Conservation (phyloP, 2,329 filamentous ascomycete genomes). For the Ceratocystis alfenasii region DNA sequence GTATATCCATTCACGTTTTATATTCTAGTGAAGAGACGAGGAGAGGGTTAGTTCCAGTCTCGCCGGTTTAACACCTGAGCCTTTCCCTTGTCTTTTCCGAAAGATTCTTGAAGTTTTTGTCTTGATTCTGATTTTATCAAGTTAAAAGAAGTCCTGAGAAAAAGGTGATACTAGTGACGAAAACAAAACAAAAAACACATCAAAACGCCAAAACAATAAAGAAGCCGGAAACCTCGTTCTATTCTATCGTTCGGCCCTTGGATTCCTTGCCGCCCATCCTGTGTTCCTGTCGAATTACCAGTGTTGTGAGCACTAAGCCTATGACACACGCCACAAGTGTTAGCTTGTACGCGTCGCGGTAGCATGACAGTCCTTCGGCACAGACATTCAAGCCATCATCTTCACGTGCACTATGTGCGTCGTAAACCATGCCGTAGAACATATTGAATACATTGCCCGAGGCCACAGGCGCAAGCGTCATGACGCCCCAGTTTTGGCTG, state of each 20-base stretch:
- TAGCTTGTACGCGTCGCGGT: constrained; percentile 65
- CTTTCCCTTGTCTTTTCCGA: too few relatives aligned
- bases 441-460: constrained; percentile 89
- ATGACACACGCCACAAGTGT: constrained; percentile 60
- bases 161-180: background rate
- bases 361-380: constrained; percentile 66
- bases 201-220: background rate
- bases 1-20: background rate
- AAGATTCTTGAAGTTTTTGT: too few relatives aligned
- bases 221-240: constrained; percentile 23
- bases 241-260: constrained; percentile 31
- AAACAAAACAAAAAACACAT: background rate
- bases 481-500: constrained; percentile 91
- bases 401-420: constrained; percentile 60
- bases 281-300: constrained; percentile 48
- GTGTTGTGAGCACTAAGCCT: constrained; percentile 58
- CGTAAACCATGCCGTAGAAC: constrained; percentile 75
- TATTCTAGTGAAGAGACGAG: too few relatives aligned
- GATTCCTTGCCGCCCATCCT: constrained; percentile 28
- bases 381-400: constrained; percentile 62
- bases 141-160: background rate
- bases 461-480: constrained; percentile 79
- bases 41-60: too few relatives aligned
- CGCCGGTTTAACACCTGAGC: too few relatives aligned
- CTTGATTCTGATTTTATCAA: too few relatives aligned